These are phyloP conservation scores for Scolecobasidium constrictum DNA, from an alignment of 2,329 filamentous ascomycete species.

Conservation along the genomic window DNA sequence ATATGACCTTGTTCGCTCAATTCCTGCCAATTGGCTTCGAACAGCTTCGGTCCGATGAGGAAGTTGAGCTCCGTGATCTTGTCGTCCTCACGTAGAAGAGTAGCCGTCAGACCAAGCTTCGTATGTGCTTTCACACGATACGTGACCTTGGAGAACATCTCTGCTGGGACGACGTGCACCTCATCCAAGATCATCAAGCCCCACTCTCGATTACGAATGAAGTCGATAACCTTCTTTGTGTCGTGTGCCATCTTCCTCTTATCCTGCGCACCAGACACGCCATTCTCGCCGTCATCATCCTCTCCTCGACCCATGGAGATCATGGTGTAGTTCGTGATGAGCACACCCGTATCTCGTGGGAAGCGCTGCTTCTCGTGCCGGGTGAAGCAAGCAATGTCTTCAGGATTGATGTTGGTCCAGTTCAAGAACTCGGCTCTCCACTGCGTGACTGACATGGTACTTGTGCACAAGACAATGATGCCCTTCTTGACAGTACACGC, in stretches of 20 bases:
- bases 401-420: slow-evolving; percentile 95
- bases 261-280: slow-evolving; percentile 6
- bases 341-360: slow-evolving; percentile 81
- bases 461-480: slow-evolving; percentile 88
- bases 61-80: slow-evolving; percentile 98
- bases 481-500: slow-evolving; percentile 98
- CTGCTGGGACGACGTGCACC: slow-evolving; percentile 93
- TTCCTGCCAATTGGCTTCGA: slow-evolving; percentile 99
- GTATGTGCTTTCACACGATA: slow-evolving; percentile 89
- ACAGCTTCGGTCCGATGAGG: slow-evolving; percentile 91
- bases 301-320: slow-evolving; percentile 55
- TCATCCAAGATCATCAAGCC: slow-evolving; percentile 95
- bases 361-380: slow-evolving; percentile 85
- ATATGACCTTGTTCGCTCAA: slow-evolving; percentile 94
- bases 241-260: slow-evolving; percentile 81
- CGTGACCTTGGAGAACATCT: slow-evolving; percentile 92
- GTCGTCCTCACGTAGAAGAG: slow-evolving; percentile 89
- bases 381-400: slow-evolving; percentile 90
- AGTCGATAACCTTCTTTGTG: slow-evolving; percentile 95
- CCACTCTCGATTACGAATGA: slow-evolving; percentile 83
- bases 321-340: slow-evolving; percentile 98
- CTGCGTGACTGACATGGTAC: slow-evolving; percentile 94
- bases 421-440: slow-evolving; percentile 96
- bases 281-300: background rate
- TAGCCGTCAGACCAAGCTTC: slow-evolving; percentile 89